Conservation (phyloP, 164 flowering plant genomes). For the Berberis vulgaris region DNA sequence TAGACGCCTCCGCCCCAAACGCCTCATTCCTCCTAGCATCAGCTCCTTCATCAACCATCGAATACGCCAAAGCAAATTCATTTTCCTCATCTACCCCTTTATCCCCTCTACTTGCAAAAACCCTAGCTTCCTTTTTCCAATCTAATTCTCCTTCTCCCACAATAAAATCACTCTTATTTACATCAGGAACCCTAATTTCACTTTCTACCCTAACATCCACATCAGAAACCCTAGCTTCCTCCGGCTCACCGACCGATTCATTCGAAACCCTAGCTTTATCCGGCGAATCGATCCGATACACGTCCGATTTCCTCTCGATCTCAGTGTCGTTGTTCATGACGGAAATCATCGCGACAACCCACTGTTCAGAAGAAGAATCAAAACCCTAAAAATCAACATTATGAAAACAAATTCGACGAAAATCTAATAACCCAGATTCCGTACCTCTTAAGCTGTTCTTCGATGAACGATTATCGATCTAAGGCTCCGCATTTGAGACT, state of each 20-base stretch:
- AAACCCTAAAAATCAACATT: no score
- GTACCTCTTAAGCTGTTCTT: no score
- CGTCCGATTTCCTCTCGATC: no score
- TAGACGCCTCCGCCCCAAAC: background rate
- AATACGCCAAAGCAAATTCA: slow-evolving; percentile 4
- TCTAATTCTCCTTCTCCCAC: slow-evolving; percentile 9
- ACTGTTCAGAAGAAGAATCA: no score
- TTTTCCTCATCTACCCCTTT: background rate
- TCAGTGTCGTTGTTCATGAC: no score
- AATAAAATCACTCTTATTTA: slow-evolving; percentile 3
- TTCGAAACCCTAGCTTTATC: slow-evolving; percentile 7
- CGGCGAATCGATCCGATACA: background rate
- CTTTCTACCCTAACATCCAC: background rate
- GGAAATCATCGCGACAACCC: no score
- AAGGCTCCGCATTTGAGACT: no score
- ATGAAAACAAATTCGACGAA: no score
- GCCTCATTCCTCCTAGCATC: background rate
- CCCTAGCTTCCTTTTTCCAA: background rate
- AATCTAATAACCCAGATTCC: no score
- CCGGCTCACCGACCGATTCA: slow-evolving; percentile 5
- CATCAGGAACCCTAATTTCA: slow-evolving; percentile 5
- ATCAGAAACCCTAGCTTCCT: slow-evolving; percentile 10
- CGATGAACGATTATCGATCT: no score
- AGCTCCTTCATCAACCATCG: slow-evolving; percentile 7
- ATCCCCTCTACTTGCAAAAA: no score